Evolutionary conservation across 352 stramenopile genomes (phyloP), one percentile per base, ranked within the genome.

Genomic region (Globisporangium spiculum): DNA sequence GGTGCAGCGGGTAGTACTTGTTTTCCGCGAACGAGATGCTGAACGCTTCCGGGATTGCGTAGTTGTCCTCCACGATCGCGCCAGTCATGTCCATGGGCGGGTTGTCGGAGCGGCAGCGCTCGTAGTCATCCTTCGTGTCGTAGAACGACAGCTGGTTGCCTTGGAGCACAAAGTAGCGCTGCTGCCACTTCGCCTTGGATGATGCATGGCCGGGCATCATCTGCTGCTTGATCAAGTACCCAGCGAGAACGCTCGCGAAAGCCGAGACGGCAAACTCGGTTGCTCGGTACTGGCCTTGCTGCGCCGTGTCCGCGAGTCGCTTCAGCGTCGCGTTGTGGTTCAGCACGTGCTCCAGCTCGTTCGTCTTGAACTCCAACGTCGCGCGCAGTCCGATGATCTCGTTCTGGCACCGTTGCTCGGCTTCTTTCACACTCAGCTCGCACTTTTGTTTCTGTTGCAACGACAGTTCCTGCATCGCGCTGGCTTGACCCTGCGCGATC

Each of bases 271-370:
- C 84, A 61, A 93, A 91, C 67, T 96, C 88, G n/a, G 88, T 93
- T 20, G 86, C 87, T 22, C 88, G 86, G 69, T 93, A 93, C 52
- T 96, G 88, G 16, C 88, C 84, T 56, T 94, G 83, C 74, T 94
- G 88, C 53, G 88, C 88, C 54, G 87, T 93, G 66, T 96, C 88
- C 1, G 87, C 88, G 4, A 96, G 77, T 0, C 85, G 83, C 73
- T 93, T 93, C 74, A 96, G 78, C n/a, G 88, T 96, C 30, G 86
- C 86, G 38, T 96, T 96, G 73, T 96, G 86, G 70, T 91, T 93
- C 55, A 94, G 65, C 67, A 96, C 88, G 76, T 96, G 85, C 67
- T 96, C 88, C 20, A 96, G 72, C 70, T 96, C 87, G 67, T 93
- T 91, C 18, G 86, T 94, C 74, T 96, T 94, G 70, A 92, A 94